A percentile compares a stretch with the other conserved stretches of the same genome.
These are phyloP conservation scores for Pouteria glomerata DNA, from an alignment of 148 eudicot genomes.

Conservation along the genomic window DNA sequence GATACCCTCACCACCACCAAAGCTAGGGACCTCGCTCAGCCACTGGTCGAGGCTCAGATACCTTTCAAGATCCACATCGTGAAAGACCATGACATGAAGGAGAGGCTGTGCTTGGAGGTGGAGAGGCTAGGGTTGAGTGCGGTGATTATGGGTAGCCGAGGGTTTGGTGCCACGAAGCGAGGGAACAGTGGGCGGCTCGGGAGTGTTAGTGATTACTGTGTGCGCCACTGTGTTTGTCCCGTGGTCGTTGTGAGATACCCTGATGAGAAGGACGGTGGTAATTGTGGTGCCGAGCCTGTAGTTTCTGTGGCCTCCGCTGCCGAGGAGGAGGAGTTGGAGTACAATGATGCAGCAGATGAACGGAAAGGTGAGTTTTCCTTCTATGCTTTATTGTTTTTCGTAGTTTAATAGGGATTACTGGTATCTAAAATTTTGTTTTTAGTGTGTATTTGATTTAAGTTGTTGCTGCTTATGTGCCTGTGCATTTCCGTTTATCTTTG, in stretches of 20 bases:
- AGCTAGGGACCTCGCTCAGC: slow-evolving; percentile 66
- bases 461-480: background rate
- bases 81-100: slow-evolving; percentile 91
- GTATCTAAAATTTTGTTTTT: background rate
- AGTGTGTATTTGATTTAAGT: background rate
- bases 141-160: slow-evolving; percentile 91
- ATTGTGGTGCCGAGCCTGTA: slow-evolving; percentile 33
- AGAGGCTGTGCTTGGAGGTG: slow-evolving; percentile 78
- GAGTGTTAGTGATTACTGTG: slow-evolving; percentile 92
- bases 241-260: slow-evolving; percentile 88
- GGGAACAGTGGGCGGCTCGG: slow-evolving; percentile 69
- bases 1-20: slow-evolving; percentile 72
- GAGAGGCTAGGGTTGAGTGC: slow-evolving; percentile 84
- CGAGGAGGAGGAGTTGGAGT: slow-evolving; percentile 48
- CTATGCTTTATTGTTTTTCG: background rate
- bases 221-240: slow-evolving; percentile 88
- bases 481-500: no score
- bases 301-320: slow-evolving; percentile 44
- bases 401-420: background rate
- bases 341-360: slow-evolving; percentile 67
- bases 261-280: slow-evolving; percentile 66
- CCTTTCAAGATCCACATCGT: slow-evolving; percentile 89
- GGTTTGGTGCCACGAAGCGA: slow-evolving; percentile 70
- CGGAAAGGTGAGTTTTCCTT: slow-evolving; percentile 44
- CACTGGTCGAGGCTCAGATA: slow-evolving; percentile 63